These are phyloP conservation scores for Fraxinus sp. DNA, from an alignment of 305 asterid species.

Conservation along the genomic window DNA sequence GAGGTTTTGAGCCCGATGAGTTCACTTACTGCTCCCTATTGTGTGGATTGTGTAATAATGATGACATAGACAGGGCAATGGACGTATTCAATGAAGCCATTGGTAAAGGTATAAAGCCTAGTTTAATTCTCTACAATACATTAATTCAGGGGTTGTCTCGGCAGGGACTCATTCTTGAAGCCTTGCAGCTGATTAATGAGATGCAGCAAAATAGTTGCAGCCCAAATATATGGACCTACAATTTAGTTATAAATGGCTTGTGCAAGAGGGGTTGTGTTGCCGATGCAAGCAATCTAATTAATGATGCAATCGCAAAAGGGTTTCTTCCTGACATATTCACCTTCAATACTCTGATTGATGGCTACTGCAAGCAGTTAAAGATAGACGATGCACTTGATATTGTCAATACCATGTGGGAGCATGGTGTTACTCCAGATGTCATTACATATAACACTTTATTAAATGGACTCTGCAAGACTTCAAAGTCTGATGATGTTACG, in stretches of 20 bases:
- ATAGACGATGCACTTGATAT: conserved; percentile 66
- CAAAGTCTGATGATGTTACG: conserved; percentile 62
- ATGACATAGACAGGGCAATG: conserved; percentile 65
- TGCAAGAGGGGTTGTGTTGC: conserved; percentile 81
- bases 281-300: conserved; percentile 60
- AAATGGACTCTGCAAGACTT: conserved; percentile 83
- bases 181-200: conserved; percentile 67
- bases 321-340: conserved; percentile 77
- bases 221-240: conserved; percentile 77
- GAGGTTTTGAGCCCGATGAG: conserved; percentile 80
- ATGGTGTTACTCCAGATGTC: conserved; percentile 65
- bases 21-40: conserved; percentile 75
- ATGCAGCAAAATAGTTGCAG: conserved; percentile 65
- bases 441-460: conserved; percentile 77
- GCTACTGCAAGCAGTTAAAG: conserved; percentile 78
- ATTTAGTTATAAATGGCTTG: conserved; percentile 66
- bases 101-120: conserved; percentile 54
- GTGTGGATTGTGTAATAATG: conserved; percentile 66
- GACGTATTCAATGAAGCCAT: conserved; percentile 50
- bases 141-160: conserved; percentile 70
- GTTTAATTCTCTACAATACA: conserved; percentile 56
- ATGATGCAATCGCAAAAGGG: conserved; percentile 66
- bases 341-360: conserved; percentile 85
- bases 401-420: conserved; percentile 70
- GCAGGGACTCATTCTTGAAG: conserved; percentile 63